phyloP scores from a whole-genome alignment of 2,329 filamentous ascomycete species.

The Knufia fluminis region DNA sequence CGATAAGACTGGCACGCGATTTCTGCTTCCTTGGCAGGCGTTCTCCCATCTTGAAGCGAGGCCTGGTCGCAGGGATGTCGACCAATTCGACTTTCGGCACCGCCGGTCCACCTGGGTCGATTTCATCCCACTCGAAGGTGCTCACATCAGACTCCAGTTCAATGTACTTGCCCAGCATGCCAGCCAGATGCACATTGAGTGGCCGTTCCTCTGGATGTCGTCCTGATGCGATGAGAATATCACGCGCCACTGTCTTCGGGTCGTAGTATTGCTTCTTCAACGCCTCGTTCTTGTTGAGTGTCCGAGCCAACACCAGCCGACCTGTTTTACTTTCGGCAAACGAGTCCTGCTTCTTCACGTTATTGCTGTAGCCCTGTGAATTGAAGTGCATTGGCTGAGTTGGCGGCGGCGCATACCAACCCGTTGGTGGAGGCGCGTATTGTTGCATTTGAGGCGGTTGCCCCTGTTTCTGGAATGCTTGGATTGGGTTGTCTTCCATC shows the following conservation, averaged over 20 bases:
- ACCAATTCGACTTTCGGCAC: slow-evolving; percentile 23
- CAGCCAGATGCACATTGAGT: slow-evolving; percentile 52
- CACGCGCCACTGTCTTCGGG: slow-evolving; percentile 52
- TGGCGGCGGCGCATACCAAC: not conserved
- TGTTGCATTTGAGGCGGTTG: not conserved
- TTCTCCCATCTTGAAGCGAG: slow-evolving; percentile 20
- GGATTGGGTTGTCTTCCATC: not conserved
- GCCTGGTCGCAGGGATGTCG: slow-evolving; percentile 21
- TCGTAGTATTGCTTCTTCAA: slow-evolving; percentile 46
- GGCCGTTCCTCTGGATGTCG: slow-evolving; percentile 50
- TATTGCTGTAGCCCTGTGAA: slow-evolving; percentile 1
- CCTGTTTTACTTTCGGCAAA: not conserved
- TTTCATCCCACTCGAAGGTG: slow-evolving; percentile 53
- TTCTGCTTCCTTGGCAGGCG: slow-evolving; percentile 4
- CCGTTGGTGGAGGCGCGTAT: not conserved
- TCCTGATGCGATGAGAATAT: slow-evolving; percentile 53
- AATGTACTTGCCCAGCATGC: slow-evolving; percentile 34
- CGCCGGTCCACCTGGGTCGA: slow-evolving; percentile 47
- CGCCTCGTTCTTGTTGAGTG: slow-evolving; percentile 32
- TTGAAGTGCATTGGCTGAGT: not conserved
- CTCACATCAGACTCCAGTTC: slow-evolving; percentile 44
- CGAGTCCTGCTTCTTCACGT: not conserved
- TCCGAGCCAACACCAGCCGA: slow-evolving; percentile 31
- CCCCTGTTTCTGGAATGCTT: not conserved
- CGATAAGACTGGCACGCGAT: slow-evolving; percentile 5